Percentiles rank a stretch among this genome's conserved stretches.
Conservation (phyloP, 371 early-diverging fungal genomes). For the Apophysomyces ossiformis region DNA sequence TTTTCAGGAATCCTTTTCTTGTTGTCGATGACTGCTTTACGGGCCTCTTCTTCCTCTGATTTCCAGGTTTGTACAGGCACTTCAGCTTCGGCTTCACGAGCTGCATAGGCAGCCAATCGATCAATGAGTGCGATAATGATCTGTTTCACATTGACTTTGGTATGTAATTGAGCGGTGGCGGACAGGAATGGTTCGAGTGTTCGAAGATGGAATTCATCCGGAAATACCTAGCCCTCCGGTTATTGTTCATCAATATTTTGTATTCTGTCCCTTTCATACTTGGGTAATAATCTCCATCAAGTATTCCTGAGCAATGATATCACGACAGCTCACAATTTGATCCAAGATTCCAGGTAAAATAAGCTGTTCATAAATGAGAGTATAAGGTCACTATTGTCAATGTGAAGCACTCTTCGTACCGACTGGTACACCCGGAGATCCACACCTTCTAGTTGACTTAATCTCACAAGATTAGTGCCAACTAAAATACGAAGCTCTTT, state of each 20-base stretch:
- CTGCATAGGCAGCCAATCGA: conserved; percentile 56
- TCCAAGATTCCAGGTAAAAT: conserved; percentile 90
- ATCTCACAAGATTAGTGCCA: conserved; percentile 90
- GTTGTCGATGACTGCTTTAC: conserved; percentile 23
- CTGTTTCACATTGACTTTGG: conserved; percentile 85
- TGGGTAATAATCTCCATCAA: conserved; percentile 96
- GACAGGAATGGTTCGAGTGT: conserved; percentile 83
- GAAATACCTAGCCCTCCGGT: conserved; percentile 67
- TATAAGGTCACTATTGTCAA: not conserved
- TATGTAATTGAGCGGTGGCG: conserved; percentile 83
- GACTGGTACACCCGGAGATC: conserved; percentile 77
- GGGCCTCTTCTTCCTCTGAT: conserved; percentile 28
- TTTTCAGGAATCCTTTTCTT: conserved; percentile 33
- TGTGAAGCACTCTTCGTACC: conserved; percentile 27
- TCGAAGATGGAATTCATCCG: conserved; percentile 91
- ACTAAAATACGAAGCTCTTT: conserved; percentile 91
- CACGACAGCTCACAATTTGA: conserved; percentile 92
- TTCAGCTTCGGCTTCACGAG: conserved; percentile 20
- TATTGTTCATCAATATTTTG: not conserved
- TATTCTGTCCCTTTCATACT: conserved; percentile 45
- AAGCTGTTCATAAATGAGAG: conserved; percentile 30
- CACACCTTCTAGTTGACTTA: conserved; percentile 87
- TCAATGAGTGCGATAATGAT: conserved; percentile 91
- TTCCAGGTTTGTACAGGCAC: conserved; percentile 21
- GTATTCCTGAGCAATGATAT: conserved; percentile 96